These are phyloP conservation scores for Pyrenophora tritici-repentis DNA, from an alignment of 2,329 filamentous ascomycete species.

Conservation along the genomic window DNA sequence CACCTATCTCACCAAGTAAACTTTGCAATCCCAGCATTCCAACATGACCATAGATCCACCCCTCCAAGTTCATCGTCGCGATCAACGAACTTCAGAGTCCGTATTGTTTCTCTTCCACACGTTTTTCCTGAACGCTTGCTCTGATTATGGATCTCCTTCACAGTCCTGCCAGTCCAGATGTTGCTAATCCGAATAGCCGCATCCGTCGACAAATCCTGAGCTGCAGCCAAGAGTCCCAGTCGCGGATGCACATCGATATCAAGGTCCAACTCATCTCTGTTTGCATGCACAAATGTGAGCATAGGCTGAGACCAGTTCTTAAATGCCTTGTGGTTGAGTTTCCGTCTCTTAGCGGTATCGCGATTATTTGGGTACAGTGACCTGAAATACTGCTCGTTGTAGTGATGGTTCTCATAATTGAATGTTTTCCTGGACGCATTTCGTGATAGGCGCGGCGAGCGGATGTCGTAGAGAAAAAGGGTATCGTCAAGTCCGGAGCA, in stretches of 20 bases:
- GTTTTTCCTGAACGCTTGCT: not conserved
- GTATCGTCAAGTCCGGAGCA: constrained; percentile 35
- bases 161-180: constrained; percentile 37
- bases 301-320: constrained; percentile 33
- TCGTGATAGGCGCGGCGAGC: constrained; percentile 19
- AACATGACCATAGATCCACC: constrained; percentile 32
- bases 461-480: constrained; percentile 41
- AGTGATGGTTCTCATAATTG: constrained; percentile 15
- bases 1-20: constrained; percentile 12
- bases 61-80: constrained; percentile 21
- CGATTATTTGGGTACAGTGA: constrained; percentile 11
- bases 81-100: constrained; percentile 40
- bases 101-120: constrained; percentile 9
- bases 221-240: constrained; percentile 42
- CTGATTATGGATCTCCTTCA: constrained; percentile 26
- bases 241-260: constrained; percentile 37
- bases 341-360: constrained; percentile 18
- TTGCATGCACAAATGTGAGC: constrained; percentile 33
- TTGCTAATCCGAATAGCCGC: constrained; percentile 36
- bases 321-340: constrained; percentile 13
- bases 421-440: not conserved
- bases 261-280: constrained; percentile 30
- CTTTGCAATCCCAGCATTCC: constrained; percentile 24
- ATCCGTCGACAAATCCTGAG: constrained; percentile 26
- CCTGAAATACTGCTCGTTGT: constrained; percentile 23